Percentiles rank a stretch among this genome's conserved stretches.
Evolutionary conservation across 108 stramenopile species (phyloP).

Genomic region (Pseudonitzschia multiseries): DNA sequence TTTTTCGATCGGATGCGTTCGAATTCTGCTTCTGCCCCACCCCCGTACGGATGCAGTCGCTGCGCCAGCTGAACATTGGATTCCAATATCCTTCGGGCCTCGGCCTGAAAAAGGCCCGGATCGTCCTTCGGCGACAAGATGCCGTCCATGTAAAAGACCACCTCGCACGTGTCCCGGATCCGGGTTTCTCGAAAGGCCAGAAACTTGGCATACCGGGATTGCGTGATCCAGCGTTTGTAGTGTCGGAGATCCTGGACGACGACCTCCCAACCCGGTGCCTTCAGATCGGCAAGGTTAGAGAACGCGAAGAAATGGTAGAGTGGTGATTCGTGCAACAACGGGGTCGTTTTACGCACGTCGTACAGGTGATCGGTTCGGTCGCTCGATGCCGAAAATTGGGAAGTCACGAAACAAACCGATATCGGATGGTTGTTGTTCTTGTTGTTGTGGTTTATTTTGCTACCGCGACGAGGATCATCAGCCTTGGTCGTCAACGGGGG

Average conservation of each 20-base stretch:
- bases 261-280: constrained; percentile 35
- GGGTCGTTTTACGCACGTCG: constrained; percentile 4
- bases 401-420: constrained; percentile 36
- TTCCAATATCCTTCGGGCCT: constrained; percentile 21
- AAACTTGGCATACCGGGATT: constrained; percentile 35
- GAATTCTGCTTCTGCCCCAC: constrained; percentile 22
- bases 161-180: constrained; percentile 24
- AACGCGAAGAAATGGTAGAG: constrained; percentile 35
- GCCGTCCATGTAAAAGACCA: constrained; percentile 40
- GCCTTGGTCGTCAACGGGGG: not conserved
- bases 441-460: no score
- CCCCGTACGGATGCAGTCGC: constrained; percentile 17
- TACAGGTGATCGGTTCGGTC: constrained; percentile 20
- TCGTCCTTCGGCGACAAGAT: constrained; percentile 28
- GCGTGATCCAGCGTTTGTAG: constrained; percentile 27
- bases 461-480: no score
- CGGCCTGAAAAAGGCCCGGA: constrained; percentile 19
- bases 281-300: constrained; percentile 23
- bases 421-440: not conserved
- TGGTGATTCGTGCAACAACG: constrained; percentile 15
- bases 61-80: constrained; percentile 24
- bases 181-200: constrained; percentile 23
- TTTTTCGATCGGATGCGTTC: constrained; percentile 26
- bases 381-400: constrained; percentile 14
- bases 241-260: constrained; percentile 8